Conservation (phyloP, 441 rosid species). For the Isatis lusitanica region DNA sequence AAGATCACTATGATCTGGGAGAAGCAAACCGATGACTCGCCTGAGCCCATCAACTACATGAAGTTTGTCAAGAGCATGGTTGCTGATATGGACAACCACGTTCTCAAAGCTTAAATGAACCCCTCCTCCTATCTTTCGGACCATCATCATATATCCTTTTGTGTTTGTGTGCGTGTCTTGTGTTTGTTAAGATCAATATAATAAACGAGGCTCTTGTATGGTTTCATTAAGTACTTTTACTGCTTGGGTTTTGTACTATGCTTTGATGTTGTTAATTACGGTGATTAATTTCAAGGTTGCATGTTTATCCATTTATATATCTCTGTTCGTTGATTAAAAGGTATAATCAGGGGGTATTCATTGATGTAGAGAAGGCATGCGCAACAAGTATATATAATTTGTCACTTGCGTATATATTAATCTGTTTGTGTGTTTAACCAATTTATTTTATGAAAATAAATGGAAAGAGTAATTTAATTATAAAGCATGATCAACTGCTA, state of each 20-base stretch:
- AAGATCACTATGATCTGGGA: conserved; percentile 40
- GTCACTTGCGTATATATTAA: background rate
- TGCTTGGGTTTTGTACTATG: background rate
- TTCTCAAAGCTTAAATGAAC: conserved; percentile 27
- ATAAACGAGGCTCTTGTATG: conserved; percentile 10
- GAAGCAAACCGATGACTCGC: conserved; percentile 31
- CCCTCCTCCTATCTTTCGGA: background rate
- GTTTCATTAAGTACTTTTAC: background rate
- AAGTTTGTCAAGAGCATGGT: conserved; percentile 29
- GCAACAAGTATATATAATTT: background rate
- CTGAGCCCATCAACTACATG: conserved; percentile 40
- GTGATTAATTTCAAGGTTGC: background rate
- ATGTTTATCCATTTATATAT: background rate
- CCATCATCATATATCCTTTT: background rate
- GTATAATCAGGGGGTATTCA: background rate
- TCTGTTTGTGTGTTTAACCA: background rate
- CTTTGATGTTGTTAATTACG: background rate
- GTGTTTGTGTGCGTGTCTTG: conserved; percentile 6
- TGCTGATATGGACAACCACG: conserved; percentile 37
- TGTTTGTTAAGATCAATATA: background rate
- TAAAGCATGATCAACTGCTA: conserved; percentile 4
- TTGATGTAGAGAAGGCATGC: background rate
- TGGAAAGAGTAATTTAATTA: too few species aligned
- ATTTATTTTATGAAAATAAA: background rate
- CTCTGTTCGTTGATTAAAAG: too few species aligned